These are phyloP conservation scores for Lolium rigidum DNA, from an alignment of 176 grass and related monocot genomes.

Conservation along the genomic window DNA sequence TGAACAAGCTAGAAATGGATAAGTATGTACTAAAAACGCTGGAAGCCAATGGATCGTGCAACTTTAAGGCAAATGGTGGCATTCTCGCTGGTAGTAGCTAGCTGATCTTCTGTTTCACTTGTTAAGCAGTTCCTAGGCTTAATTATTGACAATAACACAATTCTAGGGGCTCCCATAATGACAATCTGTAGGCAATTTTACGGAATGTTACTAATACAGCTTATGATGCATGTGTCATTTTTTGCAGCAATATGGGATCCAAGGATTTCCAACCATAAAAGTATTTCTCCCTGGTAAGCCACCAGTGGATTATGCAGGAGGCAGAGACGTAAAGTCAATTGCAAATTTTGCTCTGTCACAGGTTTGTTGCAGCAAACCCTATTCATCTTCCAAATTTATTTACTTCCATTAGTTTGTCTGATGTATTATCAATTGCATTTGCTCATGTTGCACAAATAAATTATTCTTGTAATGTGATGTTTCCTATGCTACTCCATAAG, in stretches of 20 bases:
- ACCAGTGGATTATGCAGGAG: constrained; percentile 96
- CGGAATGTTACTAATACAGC: background rate
- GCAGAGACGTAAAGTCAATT: constrained; percentile 90
- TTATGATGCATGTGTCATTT: background rate
- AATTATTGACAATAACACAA: constrained; percentile 6
- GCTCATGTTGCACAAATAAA: background rate
- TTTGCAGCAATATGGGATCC: constrained; percentile 91
- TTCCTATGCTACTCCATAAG: constrained; percentile 25
- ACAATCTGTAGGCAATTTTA: background rate
- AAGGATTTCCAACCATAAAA: constrained; percentile 95
- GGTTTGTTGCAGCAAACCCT: constrained; percentile 55
- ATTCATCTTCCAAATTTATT: background rate
- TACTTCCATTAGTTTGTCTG: constrained; percentile 30
- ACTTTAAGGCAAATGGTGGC: background rate
- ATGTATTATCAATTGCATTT: constrained; percentile 16
- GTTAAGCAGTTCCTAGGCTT: background rate
- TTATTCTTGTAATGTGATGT: constrained; percentile 15
- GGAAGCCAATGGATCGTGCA: background rate
- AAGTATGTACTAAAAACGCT: background rate
- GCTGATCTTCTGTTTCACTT: constrained; percentile 26
- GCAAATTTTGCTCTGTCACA: constrained; percentile 88
- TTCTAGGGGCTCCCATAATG: background rate
- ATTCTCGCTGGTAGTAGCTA: constrained; percentile 2
- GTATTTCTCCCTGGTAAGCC: constrained; percentile 91
- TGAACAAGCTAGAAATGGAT: background rate